phyloP scores from a whole-genome alignment of 2,329 filamentous ascomycete species.

The Herpotrichia juniperi region DNA sequence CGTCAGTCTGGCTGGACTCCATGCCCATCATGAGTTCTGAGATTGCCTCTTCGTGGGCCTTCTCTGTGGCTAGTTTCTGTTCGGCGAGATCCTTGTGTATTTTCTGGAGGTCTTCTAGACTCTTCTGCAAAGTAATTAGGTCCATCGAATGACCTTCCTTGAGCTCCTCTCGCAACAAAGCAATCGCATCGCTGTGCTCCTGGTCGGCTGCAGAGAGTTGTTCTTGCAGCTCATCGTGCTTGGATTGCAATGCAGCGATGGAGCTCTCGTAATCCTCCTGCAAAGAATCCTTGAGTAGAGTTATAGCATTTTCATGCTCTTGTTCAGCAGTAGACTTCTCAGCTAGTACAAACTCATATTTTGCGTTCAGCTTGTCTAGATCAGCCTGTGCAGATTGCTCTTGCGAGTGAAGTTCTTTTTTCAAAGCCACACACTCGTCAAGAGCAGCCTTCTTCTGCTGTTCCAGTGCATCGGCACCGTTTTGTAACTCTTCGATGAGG shows the following conservation, averaged over 20 bases:
- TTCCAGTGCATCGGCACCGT: constrained; percentile 29
- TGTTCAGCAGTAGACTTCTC: constrained; percentile 34
- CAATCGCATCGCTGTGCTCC: constrained; percentile 39
- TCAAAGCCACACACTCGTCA: constrained; percentile 26
- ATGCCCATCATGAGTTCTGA: constrained; percentile 41
- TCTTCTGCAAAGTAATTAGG: constrained; percentile 27
- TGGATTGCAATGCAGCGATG: constrained; percentile 28
- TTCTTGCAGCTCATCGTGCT: constrained; percentile 29
- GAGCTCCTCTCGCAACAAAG: constrained; percentile 35
- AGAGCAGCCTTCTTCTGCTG: constrained; percentile 30
- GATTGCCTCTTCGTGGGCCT: constrained; percentile 43
- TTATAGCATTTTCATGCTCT: constrained; percentile 35
- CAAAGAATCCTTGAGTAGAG: constrained; percentile 31
- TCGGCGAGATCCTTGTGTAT: constrained; percentile 33
- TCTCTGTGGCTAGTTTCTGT: constrained; percentile 35
- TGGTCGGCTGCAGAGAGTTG: constrained; percentile 31
- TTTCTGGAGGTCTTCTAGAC: constrained; percentile 33
- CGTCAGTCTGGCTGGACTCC: constrained; percentile 39
- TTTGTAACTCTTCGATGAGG: constrained; percentile 37
- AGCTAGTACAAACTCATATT: constrained; percentile 32
- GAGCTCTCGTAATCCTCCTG: constrained; percentile 32
- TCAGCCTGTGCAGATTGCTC: constrained; percentile 22
- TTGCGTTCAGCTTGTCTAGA: constrained; percentile 26
- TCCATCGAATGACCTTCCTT: constrained; percentile 36
- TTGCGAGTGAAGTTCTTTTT: constrained; percentile 22